These are phyloP conservation scores for Candida lessepsii DNA, from an alignment of 805 yeast genomes.

Conservation along the genomic window DNA sequence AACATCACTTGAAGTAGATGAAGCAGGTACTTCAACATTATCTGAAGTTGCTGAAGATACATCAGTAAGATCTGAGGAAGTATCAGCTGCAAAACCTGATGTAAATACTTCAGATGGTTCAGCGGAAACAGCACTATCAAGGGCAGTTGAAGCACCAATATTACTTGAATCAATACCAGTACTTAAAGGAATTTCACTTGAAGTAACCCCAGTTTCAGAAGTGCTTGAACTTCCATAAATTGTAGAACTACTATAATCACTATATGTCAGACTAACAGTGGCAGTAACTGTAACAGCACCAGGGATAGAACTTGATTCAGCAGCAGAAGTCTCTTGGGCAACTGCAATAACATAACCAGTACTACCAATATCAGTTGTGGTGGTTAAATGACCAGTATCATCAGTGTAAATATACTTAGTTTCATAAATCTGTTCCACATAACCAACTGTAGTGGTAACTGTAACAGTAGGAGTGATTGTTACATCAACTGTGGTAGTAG, in stretches of 20 bases:
- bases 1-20: background rate
- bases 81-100: background rate
- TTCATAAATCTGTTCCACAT: conserved; percentile 24
- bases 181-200: background rate
- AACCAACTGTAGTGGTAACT: conserved; percentile 27
- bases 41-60: conserved; percentile 5
- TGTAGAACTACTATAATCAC: conserved; percentile 8
- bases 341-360: conserved; percentile 9
- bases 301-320: background rate
- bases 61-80: background rate
- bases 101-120: background rate
- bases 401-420: conserved; percentile 32
- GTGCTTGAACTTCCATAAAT: conserved; percentile 2
- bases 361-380: conserved; percentile 15
- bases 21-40: conserved; percentile 8
- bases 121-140: conserved; percentile 3
- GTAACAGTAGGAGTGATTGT: conserved; percentile 32
- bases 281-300: conserved; percentile 9
- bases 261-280: conserved; percentile 8
- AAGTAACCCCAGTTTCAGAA: background rate
- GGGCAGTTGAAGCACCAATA: conserved; percentile 1
- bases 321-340: background rate
- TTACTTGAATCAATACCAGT: conserved; percentile 1
- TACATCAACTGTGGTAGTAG: conserved; percentile 20
- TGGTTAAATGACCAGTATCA: conserved; percentile 28